Conservation (phyloP, 2,329 filamentous ascomycete species). For the Esteya vermicola region DNA sequence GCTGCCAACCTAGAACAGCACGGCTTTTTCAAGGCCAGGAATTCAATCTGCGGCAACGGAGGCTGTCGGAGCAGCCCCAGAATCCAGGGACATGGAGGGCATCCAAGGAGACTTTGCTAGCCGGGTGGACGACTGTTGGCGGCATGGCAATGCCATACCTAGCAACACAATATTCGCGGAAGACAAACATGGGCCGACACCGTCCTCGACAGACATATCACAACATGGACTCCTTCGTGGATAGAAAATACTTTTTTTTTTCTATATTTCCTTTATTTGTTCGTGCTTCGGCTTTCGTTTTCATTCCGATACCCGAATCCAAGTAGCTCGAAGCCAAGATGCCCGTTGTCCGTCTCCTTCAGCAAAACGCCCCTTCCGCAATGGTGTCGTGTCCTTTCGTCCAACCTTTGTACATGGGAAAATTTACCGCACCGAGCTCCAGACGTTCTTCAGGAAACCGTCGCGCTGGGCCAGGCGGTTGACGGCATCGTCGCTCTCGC, state of each 20-base stretch:
- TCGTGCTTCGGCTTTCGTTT: not conserved
- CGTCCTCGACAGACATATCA: not conserved
- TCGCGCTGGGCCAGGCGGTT: slow-evolving; percentile 95
- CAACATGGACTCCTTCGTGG: not conserved
- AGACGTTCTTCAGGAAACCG: slow-evolving; percentile 93
- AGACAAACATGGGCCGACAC: not conserved
- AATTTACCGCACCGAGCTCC: slow-evolving; percentile 58
- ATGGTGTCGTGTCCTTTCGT: no score
- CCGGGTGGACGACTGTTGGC: slow-evolving; percentile 18
- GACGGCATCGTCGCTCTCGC: slow-evolving; percentile 91
- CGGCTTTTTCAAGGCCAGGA: slow-evolving; percentile 47
- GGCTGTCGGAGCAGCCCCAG: slow-evolving; percentile 43
- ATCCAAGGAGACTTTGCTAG: slow-evolving; percentile 42
- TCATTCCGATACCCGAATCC: not conserved
- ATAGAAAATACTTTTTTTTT: not conserved
- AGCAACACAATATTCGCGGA: no score
- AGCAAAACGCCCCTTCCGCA: not conserved
- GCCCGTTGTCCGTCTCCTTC: no score
- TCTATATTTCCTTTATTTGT: no score
- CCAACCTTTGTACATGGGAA: not conserved
- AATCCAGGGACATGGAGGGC: slow-evolving; percentile 33
- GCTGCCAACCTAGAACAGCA: slow-evolving; percentile 36
- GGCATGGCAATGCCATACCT: not conserved
- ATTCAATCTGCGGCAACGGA: slow-evolving; percentile 42
- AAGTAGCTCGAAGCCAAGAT: no score